Conservation (phyloP, 768 basidiomycete species). For the Lactifluus rugatus region DNA sequence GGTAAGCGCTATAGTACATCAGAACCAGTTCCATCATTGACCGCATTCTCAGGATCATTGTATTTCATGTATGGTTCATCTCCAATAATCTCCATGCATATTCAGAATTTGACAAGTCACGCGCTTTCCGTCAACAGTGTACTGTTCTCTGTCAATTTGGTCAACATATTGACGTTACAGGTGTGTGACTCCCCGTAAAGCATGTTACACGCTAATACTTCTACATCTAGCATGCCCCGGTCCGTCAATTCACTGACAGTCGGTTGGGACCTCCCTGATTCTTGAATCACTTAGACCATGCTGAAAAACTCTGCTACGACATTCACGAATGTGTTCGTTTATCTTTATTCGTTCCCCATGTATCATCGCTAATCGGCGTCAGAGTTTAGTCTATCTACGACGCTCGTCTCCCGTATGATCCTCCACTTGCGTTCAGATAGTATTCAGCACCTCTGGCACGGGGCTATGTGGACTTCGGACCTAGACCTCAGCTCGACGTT, state of each 20-base stretch:
- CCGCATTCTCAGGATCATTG: not conserved
- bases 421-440: not conserved
- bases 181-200: not conserved
- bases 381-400: not conserved
- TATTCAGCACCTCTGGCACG: not conserved
- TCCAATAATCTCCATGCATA: not conserved
- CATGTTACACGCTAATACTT: not conserved
- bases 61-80: not conserved
- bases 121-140: not conserved
- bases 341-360: too few species aligned
- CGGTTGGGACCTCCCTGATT: not conserved
- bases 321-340: not conserved
- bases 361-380: not conserved
- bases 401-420: constrained; percentile 1
- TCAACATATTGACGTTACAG: not conserved
- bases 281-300: not conserved
- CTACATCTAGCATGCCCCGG: not conserved
- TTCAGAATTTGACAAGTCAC: not conserved
- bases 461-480: not conserved
- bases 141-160: not conserved
- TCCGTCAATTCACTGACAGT: not conserved
- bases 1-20: not conserved
- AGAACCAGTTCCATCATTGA: not conserved
- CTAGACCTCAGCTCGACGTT: not conserved
- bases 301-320: not conserved